A percentile compares a stretch with the other conserved stretches of the same genome.
These are phyloP conservation scores for Simplicillium aogashimaense DNA, from an alignment of 2,329 filamentous ascomycete genomes.

Conservation along the genomic window DNA sequence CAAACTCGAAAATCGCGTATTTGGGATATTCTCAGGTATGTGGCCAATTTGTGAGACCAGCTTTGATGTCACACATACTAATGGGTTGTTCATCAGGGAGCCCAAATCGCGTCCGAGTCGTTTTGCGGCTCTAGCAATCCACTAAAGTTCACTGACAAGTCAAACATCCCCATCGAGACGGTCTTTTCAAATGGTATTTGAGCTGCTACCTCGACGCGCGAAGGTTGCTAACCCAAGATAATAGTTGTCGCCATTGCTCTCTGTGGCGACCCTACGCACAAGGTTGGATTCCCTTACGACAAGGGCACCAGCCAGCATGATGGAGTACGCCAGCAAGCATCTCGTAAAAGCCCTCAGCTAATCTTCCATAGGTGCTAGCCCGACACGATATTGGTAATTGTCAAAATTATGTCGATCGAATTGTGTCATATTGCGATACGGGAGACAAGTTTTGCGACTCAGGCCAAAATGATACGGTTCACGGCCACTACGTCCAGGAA, in stretches of 20 bases:
- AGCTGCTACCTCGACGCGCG: conserved; percentile 12
- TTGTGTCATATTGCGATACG: conserved; percentile 30
- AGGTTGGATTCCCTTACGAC: conserved; percentile 23
- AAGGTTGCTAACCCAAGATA: conserved; percentile 5
- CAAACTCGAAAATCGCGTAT: conserved; percentile 27
- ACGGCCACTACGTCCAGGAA: conserved; percentile 23
- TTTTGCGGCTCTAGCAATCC: conserved; percentile 25
- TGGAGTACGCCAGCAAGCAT: conserved; percentile 20
- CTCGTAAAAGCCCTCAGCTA: not conserved
- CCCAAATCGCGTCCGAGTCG: conserved; percentile 24
- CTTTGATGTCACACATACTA: too few relatives aligned
- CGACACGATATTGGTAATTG: conserved; percentile 24
- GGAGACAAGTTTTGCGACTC: conserved; percentile 30
- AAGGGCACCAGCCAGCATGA: conserved; percentile 24
- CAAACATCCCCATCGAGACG: conserved; percentile 3
- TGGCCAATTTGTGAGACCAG: too few relatives aligned
- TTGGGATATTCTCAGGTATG: conserved; percentile 25
- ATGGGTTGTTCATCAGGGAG: too few relatives aligned
- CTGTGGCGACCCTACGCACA: conserved; percentile 31
- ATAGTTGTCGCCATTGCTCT: conserved; percentile 28
- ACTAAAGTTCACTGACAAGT: conserved; percentile 12
- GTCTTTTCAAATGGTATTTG: conserved; percentile 17
- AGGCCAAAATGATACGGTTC: conserved; percentile 18
- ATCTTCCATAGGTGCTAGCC: conserved; percentile 20
- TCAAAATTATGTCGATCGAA: conserved; percentile 21